Evolutionary conservation across 2,329 filamentous ascomycete genomes (phyloP).

Genomic region (Biscogniauxia sp.): DNA sequence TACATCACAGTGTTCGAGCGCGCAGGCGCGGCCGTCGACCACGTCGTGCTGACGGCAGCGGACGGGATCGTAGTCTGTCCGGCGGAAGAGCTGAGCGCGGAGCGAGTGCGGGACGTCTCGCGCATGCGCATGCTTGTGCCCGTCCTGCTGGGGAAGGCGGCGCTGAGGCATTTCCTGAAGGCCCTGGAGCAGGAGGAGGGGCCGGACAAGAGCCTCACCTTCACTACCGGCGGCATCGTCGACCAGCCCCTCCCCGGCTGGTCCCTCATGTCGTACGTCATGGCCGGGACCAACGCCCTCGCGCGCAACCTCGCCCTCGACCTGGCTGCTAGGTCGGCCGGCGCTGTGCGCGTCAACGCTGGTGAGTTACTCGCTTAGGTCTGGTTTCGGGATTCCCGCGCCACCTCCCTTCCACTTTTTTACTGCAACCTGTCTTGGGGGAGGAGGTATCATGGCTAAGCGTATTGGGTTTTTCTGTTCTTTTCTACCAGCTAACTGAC

Average conservation of each 20-base stretch:
- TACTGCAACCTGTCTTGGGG: too few relatives aligned
- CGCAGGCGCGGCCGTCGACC: constrained; percentile 22
- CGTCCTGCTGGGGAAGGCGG: constrained; percentile 35
- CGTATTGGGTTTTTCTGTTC: too few relatives aligned
- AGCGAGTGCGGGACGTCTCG: constrained; percentile 20
- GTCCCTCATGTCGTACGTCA: constrained; percentile 23
- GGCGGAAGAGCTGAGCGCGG: constrained; percentile 26
- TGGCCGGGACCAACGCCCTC: constrained; percentile 23
- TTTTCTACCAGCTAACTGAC: too few relatives aligned
- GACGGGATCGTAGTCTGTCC: constrained; percentile 23
- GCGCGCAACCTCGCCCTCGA: constrained; percentile 31
- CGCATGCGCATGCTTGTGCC: constrained; percentile 35
- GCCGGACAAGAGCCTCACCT: constrained; percentile 18
- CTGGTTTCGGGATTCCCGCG: too few relatives aligned
- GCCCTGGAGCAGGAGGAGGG: too few relatives aligned
- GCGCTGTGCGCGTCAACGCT: constrained; percentile 26
- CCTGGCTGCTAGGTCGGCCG: constrained; percentile 14
- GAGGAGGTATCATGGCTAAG: too few relatives aligned
- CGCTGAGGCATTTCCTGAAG: constrained; percentile 24
- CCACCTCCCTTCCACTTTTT: too few relatives aligned
- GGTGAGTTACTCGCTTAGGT: too few relatives aligned
- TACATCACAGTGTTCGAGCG: constrained; percentile 21
- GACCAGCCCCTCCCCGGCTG: constrained; percentile 19
- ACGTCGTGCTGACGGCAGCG: constrained; percentile 31
- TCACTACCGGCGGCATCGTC: constrained; percentile 27